Evolutionary conservation across 139 green algal species (phyloP), one percentile per base, ranked within the genome.

Genomic region (Closterium sp.): DNA sequence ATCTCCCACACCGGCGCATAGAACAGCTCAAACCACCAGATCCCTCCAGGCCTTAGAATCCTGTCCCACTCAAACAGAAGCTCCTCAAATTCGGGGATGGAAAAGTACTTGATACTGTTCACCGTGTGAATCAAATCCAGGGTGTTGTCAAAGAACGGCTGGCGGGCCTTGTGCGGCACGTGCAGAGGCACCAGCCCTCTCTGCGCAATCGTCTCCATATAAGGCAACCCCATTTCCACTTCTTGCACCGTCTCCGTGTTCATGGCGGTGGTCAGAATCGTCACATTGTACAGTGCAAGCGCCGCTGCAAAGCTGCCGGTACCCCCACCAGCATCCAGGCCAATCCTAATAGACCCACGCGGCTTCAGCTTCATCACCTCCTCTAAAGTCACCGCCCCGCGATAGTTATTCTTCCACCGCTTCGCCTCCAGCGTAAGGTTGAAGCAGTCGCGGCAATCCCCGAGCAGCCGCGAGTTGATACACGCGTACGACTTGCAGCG

Each of bases 1-100:
- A 93, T 93, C 62, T 93, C 90, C 21, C 42, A 31, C 28, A 91
- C 87, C 30, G 90, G 79, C 32, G 90, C 90, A 70, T 93, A 93
- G 85, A 93, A 93, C 79, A 93, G 50, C 90, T 93, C 90, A 88
- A 93, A 93, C 90, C 90, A 93, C 79, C 91, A 79, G 31, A 93
- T 91, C 27, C 90, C 90, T 24, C 90, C 90, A 17, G 90, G 62
- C 31, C 90, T 88, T 24, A 93, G 90, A 34, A 93, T 87, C 31
- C 90, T 85, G 87, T 93, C 90, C 90, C 90, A 93, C 79, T 93
- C 90, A 30, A 90, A 93, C 42, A 92, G 30, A 9, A 93, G 90
- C 90, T 93, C 90, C 90, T 93, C 90, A 90, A 93, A 93, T 28
- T 93, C 85, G 1, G 88, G 70, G n/a, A 93, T 70, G n/a, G 90